Base-by-base conservation (phyloP, 225 moss, liverwort and hornwort genomes). In the Physcomitrium patens region DNA sequence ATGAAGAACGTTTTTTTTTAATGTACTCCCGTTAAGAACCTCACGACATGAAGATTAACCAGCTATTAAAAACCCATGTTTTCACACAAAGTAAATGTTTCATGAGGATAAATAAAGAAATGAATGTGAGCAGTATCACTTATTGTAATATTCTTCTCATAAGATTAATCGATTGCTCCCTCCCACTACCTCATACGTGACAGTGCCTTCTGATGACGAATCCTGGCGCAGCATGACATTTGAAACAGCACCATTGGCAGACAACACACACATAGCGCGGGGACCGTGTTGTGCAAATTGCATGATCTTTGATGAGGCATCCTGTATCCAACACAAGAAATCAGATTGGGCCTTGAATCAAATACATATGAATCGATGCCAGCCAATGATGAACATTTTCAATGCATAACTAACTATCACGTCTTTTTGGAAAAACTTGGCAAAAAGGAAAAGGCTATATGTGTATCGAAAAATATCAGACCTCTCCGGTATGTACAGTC, bases 401-500 rank as follows among this genome's bases (percentile, higher is more conserved):
- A n/a, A 51, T 12, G 43, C 71, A 60, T 60, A 55, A 75, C 37
- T 46, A 3, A 13, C 53, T 47, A 27, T 47, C 12, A 54, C 17
- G 42, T 68, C 7, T 41, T 52, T 63, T 31, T 0, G 15, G 44
- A 63, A n/a, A 70, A 17, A 6, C 16, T 55, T 71, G 24, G 31
- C 4, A 48, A 49, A 16, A 44, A 15, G 9, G 23, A n/a, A 11
- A 56, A 8, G 23, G 23, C 18, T 37, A 65, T 41, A 3, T 0
- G 55, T 26, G 24, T 43, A 14, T 60, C 44, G 58, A 48, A 47
- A 23, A 8, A 46, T 49, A 66, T 14, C 66, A 52, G 73, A 99
- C 97, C 97, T 99, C 94, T 67, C 97, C 97, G n/a, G 93, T 90
- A 46, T 91, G 93, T 62, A 99, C 89, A 13, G 94, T 99, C 49